Conservation (phyloP, 192 early-diverging fungal genomes). For the Coemansia furcata region DNA sequence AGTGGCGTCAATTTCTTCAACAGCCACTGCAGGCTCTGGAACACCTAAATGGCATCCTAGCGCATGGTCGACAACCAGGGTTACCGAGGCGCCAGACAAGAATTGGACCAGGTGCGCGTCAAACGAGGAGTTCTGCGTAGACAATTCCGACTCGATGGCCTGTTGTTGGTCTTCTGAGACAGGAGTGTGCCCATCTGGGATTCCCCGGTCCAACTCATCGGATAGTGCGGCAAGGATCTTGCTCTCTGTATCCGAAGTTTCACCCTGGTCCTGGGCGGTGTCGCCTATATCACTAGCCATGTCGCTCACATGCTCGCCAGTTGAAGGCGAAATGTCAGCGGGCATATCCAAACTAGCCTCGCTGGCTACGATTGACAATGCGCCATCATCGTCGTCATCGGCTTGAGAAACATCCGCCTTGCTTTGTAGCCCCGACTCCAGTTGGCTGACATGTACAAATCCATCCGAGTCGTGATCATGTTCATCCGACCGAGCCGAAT, state of each 20-base stretch:
- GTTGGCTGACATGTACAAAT: slow-evolving; percentile 45
- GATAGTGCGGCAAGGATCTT: not conserved
- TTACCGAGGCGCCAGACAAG: not conserved
- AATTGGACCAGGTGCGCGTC: not conserved
- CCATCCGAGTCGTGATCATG: slow-evolving; percentile 33
- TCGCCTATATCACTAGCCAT: not conserved
- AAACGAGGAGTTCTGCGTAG: not conserved
- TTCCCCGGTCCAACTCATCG: not conserved
- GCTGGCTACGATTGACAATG: not conserved
- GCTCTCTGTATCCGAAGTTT: not conserved
- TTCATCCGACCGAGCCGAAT: not conserved
- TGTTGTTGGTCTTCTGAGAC: not conserved
- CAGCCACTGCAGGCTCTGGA: not conserved
- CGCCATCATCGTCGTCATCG: not conserved
- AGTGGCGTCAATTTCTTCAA: not conserved
- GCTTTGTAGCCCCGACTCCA: slow-evolving; percentile 13
- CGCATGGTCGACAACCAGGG: not conserved
- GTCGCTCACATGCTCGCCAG: not conserved
- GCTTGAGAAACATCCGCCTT: slow-evolving; percentile 7
- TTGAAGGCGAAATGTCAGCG: not conserved
- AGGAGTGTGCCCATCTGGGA: not conserved
- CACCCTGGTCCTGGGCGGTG: not conserved
- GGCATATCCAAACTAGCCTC: not conserved
- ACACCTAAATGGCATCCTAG: not conserved
- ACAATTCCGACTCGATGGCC: not conserved